Base-by-base conservation (phyloP, 163 green algal species). In the Scenedesmus sp. region DNA sequence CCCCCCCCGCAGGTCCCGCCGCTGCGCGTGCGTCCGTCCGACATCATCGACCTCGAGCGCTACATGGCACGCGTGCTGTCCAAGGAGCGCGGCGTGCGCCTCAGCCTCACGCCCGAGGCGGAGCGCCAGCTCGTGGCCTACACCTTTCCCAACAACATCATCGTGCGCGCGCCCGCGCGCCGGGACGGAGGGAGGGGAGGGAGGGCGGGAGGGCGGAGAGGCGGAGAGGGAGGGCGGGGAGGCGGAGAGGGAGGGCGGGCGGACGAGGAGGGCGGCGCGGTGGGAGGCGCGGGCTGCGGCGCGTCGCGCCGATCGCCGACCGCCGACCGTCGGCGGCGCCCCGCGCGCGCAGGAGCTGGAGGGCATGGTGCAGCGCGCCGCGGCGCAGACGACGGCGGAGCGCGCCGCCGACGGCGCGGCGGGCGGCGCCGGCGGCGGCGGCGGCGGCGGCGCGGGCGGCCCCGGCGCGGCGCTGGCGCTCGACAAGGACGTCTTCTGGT, bases 401-500 rank as follows among this genome's bases (percentile, higher is more conserved):
- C 51, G 45, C 22, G 33, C 53, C 31, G 53, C 29, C 24, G 24
- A 24, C 20, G 11, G 18, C 2, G 33, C 5, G 3, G 20, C n/a
- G 29, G 22, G 39, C 18, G 29, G 47, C 39, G 65, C 6, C 36
- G 10, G 45, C 74, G 48, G 24, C 10, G 15, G 44, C 57, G 66
- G 5, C 29, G 34, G 60, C 14, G 26, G 0, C 15, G 17, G 22
- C 20, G 3, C 26, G 42, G 36, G 42, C 77, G 70, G 78, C 64
- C 63, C 45, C 36, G 17, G 60, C 54, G 53, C 65, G 75, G 34
- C 22, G 70, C 10, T 83, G 57, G 60, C 51, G 26, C 58, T 96
- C 24, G 78, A 82, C 24, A 89, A 91, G 74, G 86, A 94, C 20
- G 88, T 94, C 20, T 91, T 96, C 63, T 96, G 91, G 91, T 91